Base-by-base conservation (phyloP, 192 early-diverging fungal genomes). In the Dispira simplex region DNA sequence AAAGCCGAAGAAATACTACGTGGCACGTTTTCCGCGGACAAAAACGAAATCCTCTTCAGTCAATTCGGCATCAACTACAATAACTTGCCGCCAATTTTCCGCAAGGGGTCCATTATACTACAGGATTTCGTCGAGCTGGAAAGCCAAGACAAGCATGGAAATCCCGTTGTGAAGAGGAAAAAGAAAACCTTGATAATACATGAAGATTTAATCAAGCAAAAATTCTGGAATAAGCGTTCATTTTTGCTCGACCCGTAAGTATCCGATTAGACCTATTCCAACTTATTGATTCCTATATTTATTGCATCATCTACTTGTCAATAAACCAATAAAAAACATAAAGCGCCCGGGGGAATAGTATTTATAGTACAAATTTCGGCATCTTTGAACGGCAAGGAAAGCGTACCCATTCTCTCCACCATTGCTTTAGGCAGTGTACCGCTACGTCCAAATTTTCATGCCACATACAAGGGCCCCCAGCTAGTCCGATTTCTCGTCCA, bases 11-110 rank as follows among this genome's bases (percentile, higher is more conserved):
- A 76, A 45, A 74, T 71, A 0, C 75, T 98, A 20, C 75, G 93
- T 85, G 85, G 87, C 51, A 93, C 93, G 25, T 78, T 92, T 51
- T 90, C 91, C 11, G 84, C 81, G 18, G 79, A 87, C 26, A 98
- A 98, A 68, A 89, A 97, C 71, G 94, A 97, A 69, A 77, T 98
- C 27, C 70, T 98, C 8, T 96, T 91, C 66, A 78, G 78, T 27
- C 68, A 85, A 44, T 96, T 82, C 70, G 79, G 81, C 59, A 87
- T 91, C 66, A 98, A 98, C 73, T 98, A 97, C 73, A 90, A 85
- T 72, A 79, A 84, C 32, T 68, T 91, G 45, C 81, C 81, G 4
- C 81, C 83, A 12, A 84, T 94, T n/a, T 94, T 81, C 70, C 79
- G 86, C 63, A 98, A 95, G 74, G 95, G 95, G 13, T 86, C 84